Evolutionary conservation across 345 rosid species (phyloP), one percentile per base, ranked within the genome.

Genomic region (Populus euphratica): DNA sequence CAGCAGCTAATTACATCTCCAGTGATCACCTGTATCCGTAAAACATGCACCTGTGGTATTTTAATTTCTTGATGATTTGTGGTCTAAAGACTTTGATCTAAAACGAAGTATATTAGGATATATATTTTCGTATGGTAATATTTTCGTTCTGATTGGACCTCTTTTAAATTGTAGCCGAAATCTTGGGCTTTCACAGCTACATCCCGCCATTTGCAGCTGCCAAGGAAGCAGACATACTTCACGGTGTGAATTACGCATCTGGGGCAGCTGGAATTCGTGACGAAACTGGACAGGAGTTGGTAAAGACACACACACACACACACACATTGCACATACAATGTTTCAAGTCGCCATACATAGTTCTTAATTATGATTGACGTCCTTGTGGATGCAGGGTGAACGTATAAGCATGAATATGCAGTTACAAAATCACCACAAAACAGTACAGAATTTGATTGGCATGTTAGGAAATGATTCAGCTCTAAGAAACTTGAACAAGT

Each of bases 161-260:
- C 0, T 10, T 62, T 11, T 31, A 10, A 7, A 16, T 67, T 27
- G 39, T 80, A 89, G 90, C 83, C 29, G 43, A 79, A 68, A 61
- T 44, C 5, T 23, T 89, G 74, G 90, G 88, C 5, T 87, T 86
- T 38, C 12, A 33, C 2, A 6, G 47, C 25, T 82, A 43, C 38
- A 85, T 86, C 52, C 88, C 84, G 38, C 81, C 90, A 5, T 89
- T 79, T 39, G 66, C 82, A 13, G 62, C 72, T 41, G 77, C 84
- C 20, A 59, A 29, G 1, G 83, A 71, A 3, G 0, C 21, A 1
- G 80, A 79, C 20, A 62, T 85, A 25, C 77, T 82, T 13, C 6
- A 25, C 12, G 90, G 90, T 0, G 79, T 86, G 25, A 89, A 89
- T 54, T 89, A 89, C 67, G 92, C 84, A 38, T 87, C 92, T 0